A percentile compares a stretch with the other conserved stretches of the same genome.
Evolutionary conservation across 768 basidiomycete species (phyloP).

Genomic region (Kwoniella bestiolae): DNA sequence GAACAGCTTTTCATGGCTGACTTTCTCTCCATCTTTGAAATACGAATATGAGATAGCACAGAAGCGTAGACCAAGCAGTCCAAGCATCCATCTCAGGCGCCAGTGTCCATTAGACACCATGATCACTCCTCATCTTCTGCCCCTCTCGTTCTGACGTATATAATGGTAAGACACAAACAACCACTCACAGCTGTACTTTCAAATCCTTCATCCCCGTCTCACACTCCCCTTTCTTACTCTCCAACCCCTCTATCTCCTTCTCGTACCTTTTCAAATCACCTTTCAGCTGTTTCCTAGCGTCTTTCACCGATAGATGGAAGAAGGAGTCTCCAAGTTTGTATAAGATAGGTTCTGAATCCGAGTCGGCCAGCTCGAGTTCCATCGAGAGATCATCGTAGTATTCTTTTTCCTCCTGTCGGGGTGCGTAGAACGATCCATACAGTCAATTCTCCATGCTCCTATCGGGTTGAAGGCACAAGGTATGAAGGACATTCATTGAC

Average conservation of each 20-base stretch:
- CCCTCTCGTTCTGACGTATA: too few species aligned
- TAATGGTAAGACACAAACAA: too few species aligned
- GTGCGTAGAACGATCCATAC: not conserved
- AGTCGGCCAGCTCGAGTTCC: slow-evolving; percentile 87
- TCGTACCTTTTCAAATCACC: slow-evolving; percentile 47
- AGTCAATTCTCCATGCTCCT: too few species aligned
- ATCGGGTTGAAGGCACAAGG: too few species aligned
- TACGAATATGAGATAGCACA: too few species aligned
- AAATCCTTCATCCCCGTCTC: slow-evolving; percentile 57
- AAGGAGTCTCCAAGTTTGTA: slow-evolving; percentile 91
- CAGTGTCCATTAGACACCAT: too few species aligned
- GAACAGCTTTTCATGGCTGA: too few species aligned
- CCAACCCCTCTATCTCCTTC: slow-evolving; percentile 41
- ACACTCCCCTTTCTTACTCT: slow-evolving; percentile 50
- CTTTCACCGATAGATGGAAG: slow-evolving; percentile 72
- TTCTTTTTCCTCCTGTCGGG: slow-evolving; percentile 96
- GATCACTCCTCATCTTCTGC: too few species aligned
- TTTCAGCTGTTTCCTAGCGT: slow-evolving; percentile 61
- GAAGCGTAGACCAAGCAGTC: too few species aligned
- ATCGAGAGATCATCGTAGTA: slow-evolving; percentile 84
- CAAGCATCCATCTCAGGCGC: too few species aligned
- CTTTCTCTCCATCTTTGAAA: too few species aligned
- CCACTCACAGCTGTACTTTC: slow-evolving; percentile 56
- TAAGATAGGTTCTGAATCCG: slow-evolving; percentile 73
- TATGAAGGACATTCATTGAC: not conserved